These are phyloP conservation scores for Myxozyma melibiosi DNA, from an alignment of 805 yeast genomes.

Conservation along the genomic window DNA sequence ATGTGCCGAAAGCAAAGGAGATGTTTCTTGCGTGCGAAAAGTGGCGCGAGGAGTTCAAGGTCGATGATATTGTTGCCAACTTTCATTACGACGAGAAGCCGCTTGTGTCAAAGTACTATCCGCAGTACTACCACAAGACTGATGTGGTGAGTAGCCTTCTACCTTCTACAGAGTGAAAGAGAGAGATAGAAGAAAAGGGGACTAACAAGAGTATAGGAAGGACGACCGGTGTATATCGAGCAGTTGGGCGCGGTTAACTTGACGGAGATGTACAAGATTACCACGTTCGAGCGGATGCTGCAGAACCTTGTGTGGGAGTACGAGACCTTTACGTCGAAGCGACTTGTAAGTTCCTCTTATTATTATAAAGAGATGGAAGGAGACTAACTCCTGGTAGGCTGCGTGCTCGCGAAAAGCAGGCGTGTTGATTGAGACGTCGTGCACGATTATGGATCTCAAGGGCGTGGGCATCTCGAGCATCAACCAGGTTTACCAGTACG, in stretches of 20 bases:
- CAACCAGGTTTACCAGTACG: conserved; percentile 81
- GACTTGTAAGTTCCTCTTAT: conserved; percentile 49
- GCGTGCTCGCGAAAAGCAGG: conserved; percentile 89
- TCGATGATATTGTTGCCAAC: conserved; percentile 81
- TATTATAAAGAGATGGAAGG: neutral
- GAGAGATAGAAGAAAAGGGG: too few relatives aligned
- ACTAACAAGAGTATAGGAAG: conserved; percentile 54
- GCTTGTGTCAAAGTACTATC: conserved; percentile 61
- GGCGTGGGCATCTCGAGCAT: conserved; percentile 88
- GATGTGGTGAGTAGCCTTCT: conserved; percentile 52
- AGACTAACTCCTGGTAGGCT: conserved; percentile 54
- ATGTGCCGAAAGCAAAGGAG: conserved; percentile 69
- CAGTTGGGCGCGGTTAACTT: conserved; percentile 90
- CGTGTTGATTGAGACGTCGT: conserved; percentile 85
- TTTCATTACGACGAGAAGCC: conserved; percentile 94
- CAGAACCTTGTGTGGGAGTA: conserved; percentile 97
- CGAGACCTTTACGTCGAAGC: conserved; percentile 78
- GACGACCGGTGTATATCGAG: conserved; percentile 94
- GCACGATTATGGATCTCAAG: conserved; percentile 93
- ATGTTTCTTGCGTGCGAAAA: conserved; percentile 88
- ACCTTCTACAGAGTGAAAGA: neutral
- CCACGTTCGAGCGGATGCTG: conserved; percentile 94
- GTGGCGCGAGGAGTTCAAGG: conserved; percentile 86
- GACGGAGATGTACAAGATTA: conserved; percentile 87
- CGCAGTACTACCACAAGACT: conserved; percentile 96